Evolutionary conservation across 2,329 filamentous ascomycete species (phyloP), one percentile per base, ranked within the genome.

Genomic region (Aspergillus vadensis): DNA sequence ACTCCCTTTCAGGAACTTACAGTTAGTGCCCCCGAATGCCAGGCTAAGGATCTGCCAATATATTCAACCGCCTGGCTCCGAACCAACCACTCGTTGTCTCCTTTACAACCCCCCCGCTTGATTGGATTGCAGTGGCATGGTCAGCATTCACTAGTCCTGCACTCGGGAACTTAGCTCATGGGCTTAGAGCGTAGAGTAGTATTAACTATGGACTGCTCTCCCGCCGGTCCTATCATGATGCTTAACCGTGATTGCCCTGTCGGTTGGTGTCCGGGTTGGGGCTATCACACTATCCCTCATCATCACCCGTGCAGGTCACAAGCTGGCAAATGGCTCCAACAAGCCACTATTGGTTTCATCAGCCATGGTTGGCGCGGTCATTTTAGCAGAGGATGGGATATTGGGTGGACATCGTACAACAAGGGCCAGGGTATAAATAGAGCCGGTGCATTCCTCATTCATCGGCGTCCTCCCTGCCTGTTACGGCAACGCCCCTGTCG

Each of bases 251-350:
- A 14, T 50, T n/a, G 15, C n/a, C 25, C 15, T 32, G 25, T 30
- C 44, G 15, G 44, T 27, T 25, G 21, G 44, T n/a, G 47, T 50
- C 9, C 23, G n/a, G 17, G 25, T 17, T 27, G 47, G 25, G 25
- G 47, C 8, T 27, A 50, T 50, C 47, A 50, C 47, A 50, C n/a
- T 50, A n/a, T 17, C 25, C 19, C 6, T 30, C 15, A 50, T 17
- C 47, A 30, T 50, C 47, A 50, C 47, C 47, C 47, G 47, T 50
- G 47, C 9, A 12, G 23, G 47, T 50, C 47, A 50, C 47, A 17
- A 50, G 47, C 47, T 8, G 30, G 25, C 25, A 30, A n/a, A 50
- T 12, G 15, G 47, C 47, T 30, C n/a, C 47, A 12, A 17, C 47
- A 32, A 17, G 47, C n/a, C 25, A n/a, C 12, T 50, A 14, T 25